phyloP scores from a whole-genome alignment of 2,329 filamentous ascomycete species.

The Paracamarosporium sp. region DNA sequence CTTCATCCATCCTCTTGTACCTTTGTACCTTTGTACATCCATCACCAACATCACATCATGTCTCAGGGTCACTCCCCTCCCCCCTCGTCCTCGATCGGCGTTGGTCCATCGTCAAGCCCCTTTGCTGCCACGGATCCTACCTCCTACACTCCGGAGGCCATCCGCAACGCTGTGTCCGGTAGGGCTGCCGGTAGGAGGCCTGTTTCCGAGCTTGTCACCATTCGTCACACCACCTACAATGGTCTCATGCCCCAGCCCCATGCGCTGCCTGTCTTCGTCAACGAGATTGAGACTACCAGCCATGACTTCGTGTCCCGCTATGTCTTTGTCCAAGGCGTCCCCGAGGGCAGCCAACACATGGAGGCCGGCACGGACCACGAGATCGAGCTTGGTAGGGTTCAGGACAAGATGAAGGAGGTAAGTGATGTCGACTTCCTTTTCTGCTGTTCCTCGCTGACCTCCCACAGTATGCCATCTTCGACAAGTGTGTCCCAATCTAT shows the following conservation, averaged over 20 bases:
- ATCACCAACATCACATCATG: slow-evolving; percentile 25
- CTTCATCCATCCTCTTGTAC: slow-evolving; percentile 20
- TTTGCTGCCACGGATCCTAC: slow-evolving; percentile 36
- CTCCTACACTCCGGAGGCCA: slow-evolving; percentile 33
- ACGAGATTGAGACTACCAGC: slow-evolving; percentile 32
- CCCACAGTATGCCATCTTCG: slow-evolving; percentile 34
- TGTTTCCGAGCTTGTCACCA: slow-evolving; percentile 10
- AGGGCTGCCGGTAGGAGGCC: slow-evolving; percentile 15
- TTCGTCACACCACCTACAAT: slow-evolving; percentile 14
- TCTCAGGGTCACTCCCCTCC: slow-evolving; percentile 28
- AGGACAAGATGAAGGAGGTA: slow-evolving; percentile 39
- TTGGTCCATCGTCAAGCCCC: slow-evolving; percentile 32
- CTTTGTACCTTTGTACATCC: slow-evolving; percentile 18
- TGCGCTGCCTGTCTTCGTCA: slow-evolving; percentile 26
- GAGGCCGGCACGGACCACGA: slow-evolving; percentile 34
- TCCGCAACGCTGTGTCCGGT: slow-evolving; percentile 18
- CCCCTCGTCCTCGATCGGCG: slow-evolving; percentile 27
- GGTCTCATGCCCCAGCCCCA: slow-evolving; percentile 21
- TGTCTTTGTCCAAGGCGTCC: slow-evolving; percentile 25
- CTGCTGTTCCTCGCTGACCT: slow-evolving; percentile 21
- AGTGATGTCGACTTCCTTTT: slow-evolving; percentile 10
- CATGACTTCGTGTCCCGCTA: slow-evolving; percentile 34
- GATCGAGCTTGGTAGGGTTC: slow-evolving; percentile 28
- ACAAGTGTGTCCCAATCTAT: slow-evolving; percentile 26
- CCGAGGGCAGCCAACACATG: too few species aligned